These are phyloP conservation scores for Anisodus acutangulus DNA, from an alignment of 257 asterid species.

Conservation along the genomic window DNA sequence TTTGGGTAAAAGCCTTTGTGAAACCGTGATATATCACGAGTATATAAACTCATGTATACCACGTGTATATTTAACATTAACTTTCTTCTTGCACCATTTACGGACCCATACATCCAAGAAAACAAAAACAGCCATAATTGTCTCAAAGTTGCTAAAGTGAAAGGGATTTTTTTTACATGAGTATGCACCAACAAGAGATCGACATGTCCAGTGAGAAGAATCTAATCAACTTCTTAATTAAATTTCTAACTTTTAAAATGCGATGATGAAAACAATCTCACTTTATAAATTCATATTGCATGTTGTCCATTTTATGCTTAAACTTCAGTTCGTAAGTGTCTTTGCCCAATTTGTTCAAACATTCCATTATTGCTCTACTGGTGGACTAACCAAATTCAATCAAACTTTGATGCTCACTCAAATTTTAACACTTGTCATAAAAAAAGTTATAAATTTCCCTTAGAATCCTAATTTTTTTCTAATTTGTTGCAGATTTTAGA, in stretches of 20 bases:
- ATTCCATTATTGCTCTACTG: neutral
- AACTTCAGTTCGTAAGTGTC: neutral
- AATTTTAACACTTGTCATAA: neutral
- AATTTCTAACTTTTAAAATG: no score
- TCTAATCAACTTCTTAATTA: neutral
- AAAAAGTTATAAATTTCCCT: no score
- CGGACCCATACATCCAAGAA: neutral
- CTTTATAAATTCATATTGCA: neutral
- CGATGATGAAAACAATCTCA: neutral
- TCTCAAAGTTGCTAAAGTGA: neutral
- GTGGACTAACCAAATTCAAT: neutral
- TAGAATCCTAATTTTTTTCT: neutral
- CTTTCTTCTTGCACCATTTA: neutral
- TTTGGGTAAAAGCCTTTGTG: no score
- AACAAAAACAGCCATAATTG: neutral
- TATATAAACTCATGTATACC: no score
- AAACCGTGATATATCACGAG: no score
- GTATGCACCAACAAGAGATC: neutral
- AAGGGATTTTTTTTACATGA: neutral
- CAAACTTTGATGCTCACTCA: constrained; percentile 6
- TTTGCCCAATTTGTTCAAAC: neutral
- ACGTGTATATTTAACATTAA: no score
- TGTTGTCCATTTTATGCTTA: constrained; percentile 2
- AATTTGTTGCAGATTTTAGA: neutral
- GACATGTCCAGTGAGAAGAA: neutral